Base-by-base conservation (phyloP, 768 basidiomycete genomes). In the Daedalea quercina region DNA sequence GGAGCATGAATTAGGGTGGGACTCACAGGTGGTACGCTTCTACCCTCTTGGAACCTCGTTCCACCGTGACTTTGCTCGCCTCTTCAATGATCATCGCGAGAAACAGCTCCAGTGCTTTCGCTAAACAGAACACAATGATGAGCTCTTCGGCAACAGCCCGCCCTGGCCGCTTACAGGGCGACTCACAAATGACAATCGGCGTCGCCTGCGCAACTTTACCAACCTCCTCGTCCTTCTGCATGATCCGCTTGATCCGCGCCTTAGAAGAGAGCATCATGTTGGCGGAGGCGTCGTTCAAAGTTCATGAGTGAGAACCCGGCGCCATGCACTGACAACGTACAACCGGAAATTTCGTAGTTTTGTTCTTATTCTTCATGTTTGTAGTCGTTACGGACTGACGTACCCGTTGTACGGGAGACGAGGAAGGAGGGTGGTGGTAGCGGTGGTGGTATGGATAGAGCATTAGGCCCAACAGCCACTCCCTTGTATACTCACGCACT, bases 151-250 rank as follows among this genome's bases (percentile, higher is more conserved):
- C 15, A 34, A 26, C 35, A n/a, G 12, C 24, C 15, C 12, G 23
- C 24, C n/a, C 31, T 22, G 46, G 3, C 33, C 23, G 4, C 26
- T 40, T 37, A 35, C 31, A 19, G 3, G 35, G 25, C 26, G 2
- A 79, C 91, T 67, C 63, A 96, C 95, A 98, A 62, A 98, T 96
- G 53, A 97, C 90, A 54, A 97, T 80, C 0, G 95, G 95, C 3
- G 94, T 95, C 24, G 92, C 94, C 66, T 94, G 91, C 2, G 95
- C 93, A 28, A 98, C 92, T 68, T 98, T 98, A 53, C 95, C 95
- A 19, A 98, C 95, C 65, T 98, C 95, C 65, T 98, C 95, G 65
- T 98, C 95, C 67, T 94, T 93, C 74, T 98, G 95, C 91, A 98
- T 98, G 52, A 97, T 96, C 74, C 92, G 90, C 79, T 97, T 98